phyloP scores from a whole-genome alignment of 23 red algal genomes.

The Gracilaria vermiculophylla region DNA sequence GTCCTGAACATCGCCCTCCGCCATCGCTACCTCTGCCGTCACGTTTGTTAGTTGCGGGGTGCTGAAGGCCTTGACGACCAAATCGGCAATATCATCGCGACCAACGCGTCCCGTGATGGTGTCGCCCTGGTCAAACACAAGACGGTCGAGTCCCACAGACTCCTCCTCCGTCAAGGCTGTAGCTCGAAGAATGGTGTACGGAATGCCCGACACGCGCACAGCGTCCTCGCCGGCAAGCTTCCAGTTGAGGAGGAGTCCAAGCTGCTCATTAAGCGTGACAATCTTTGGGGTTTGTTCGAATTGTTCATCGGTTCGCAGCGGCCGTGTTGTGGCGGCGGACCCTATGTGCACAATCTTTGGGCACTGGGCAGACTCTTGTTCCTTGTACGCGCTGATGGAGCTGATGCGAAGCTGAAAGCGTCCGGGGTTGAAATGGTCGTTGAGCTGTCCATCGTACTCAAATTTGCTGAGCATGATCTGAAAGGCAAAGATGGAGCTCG shows the following conservation, averaged over 20 bases:
- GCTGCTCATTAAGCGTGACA: conserved; percentile 75
- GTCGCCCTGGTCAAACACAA: conserved; percentile 88
- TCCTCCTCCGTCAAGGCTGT: conserved; percentile 86
- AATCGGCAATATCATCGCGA: conserved; percentile 80
- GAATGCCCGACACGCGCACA: conserved; percentile 61
- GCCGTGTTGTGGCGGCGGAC: conserved; percentile 77
- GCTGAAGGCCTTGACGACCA: conserved; percentile 50
- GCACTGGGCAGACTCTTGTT: not conserved
- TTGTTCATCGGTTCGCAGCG: conserved; percentile 69
- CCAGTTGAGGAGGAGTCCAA: conserved; percentile 87
- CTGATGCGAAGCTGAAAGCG: conserved; percentile 64
- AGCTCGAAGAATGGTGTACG: conserved; percentile 83
- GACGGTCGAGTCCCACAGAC: conserved; percentile 39
- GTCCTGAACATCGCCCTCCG: not conserved
- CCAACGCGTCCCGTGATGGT: conserved; percentile 72
- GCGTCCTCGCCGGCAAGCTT: conserved; percentile 91
- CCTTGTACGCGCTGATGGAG: conserved; percentile 53
- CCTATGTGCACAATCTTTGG: conserved; percentile 75
- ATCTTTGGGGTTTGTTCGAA: conserved; percentile 50
- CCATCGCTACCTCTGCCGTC: conserved; percentile 30
- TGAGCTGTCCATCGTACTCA: conserved; percentile 97
- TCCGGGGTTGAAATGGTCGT: conserved; percentile 75
- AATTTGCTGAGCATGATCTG: conserved; percentile 99
- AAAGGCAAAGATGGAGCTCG: conserved; percentile 61
- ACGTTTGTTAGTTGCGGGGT: conserved; percentile 1